Conservation (phyloP, 495 filamentous ascomycete species). For the Penicillium parvum region DNA sequence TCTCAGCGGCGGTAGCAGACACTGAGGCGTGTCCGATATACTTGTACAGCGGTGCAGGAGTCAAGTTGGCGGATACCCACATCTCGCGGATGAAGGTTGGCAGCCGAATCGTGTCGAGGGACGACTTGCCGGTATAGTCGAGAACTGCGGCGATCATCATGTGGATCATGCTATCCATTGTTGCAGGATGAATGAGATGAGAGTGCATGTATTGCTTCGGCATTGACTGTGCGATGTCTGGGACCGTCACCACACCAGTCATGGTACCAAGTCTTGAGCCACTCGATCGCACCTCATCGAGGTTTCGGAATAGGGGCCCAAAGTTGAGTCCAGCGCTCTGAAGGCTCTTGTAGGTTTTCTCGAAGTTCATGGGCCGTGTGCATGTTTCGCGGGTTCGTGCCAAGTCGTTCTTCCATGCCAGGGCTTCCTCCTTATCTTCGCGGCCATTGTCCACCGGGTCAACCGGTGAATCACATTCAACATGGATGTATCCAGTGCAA, state of each 20-base stretch:
- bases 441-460: slow-evolving; percentile 9
- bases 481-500: slow-evolving; percentile 14
- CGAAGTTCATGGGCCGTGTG: slow-evolving; percentile 11
- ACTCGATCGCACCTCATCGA: slow-evolving; percentile 13
- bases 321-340: slow-evolving; percentile 19
- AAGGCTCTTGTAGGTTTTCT: slow-evolving; percentile 20
- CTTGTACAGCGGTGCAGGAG: slow-evolving; percentile 6
- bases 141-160: slow-evolving; percentile 24
- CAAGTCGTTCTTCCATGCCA: slow-evolving; percentile 4
- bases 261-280: slow-evolving; percentile 6
- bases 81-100: slow-evolving; percentile 26
- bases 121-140: slow-evolving; percentile 18
- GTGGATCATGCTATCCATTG: slow-evolving; percentile 38
- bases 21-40: slow-evolving; percentile 21
- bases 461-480: background rate
- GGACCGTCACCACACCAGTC: slow-evolving; percentile 20
- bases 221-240: slow-evolving; percentile 27
- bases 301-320: slow-evolving; percentile 24
- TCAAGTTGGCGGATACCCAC: slow-evolving; percentile 27
- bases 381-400: slow-evolving; percentile 6
- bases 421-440: slow-evolving; percentile 4
- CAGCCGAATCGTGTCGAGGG: slow-evolving; percentile 17
- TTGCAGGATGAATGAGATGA: slow-evolving; percentile 35
- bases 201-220: slow-evolving; percentile 25
- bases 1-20: slow-evolving; percentile 5